Evolutionary conservation across 2,329 filamentous ascomycete species (phyloP), one percentile per base, ranked within the genome.

Genomic region (Sclerotinia minor): DNA sequence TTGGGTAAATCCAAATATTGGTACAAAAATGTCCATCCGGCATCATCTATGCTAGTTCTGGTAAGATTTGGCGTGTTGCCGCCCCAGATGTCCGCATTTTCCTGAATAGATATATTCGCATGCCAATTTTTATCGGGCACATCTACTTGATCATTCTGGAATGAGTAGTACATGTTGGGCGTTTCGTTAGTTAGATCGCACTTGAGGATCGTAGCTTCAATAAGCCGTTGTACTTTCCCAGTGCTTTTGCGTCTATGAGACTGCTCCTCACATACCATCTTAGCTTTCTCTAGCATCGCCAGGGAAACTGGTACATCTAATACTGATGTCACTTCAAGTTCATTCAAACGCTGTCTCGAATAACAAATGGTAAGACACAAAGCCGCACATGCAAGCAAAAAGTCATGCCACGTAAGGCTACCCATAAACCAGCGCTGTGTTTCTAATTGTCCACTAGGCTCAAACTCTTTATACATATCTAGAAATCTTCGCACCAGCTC

Each of bases 381-480:
- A 7, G 73, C 71, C 69, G 74, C 73, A 41, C 71, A 66, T 1
- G 73, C 74, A 32, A 76, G 57, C 2, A 75, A 67, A 57, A 75
- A 76, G 47, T 76, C 75, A 68, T 76, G 73, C 68, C 71, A 68
- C 4, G 72, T 75, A 24, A 76, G 72, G 63, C 72, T 75, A 19
- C 66, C 71, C 6, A 75, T 55, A 64, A 76, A 73, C 72, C 74
- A 76, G 6, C 72, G 70, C 52, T 73, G 69, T 11, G 45, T 63
- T 38, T 73, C 59, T 8, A 76, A 63, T 26, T 73, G 72, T 19
- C 74, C 72, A 21, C 75, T 73, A 15, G 72, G 68, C 32, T 55
- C 50, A 50, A 75, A 74, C 52, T 76, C 74, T n/a, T 71, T 66
- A 49, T 76, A 72, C 17, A 75, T 71, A 15, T 73, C 70, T 32